phyloP scores from a whole-genome alignment of 2,329 filamentous ascomycete genomes.

The Sclerotinia spermophila region DNA sequence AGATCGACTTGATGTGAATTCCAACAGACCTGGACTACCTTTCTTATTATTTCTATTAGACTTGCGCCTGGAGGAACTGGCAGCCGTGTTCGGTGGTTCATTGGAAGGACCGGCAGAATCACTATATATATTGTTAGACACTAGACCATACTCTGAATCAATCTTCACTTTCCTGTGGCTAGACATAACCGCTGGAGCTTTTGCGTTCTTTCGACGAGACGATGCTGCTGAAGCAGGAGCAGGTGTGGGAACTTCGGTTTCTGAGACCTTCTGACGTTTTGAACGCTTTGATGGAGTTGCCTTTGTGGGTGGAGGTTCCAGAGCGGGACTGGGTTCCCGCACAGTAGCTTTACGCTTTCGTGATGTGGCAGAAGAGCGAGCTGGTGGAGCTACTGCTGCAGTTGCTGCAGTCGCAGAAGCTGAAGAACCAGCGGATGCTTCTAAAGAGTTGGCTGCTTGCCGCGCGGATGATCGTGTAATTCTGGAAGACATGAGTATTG shows the following conservation, averaged over 20 bases:
- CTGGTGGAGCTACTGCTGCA: slow-evolving; percentile 39
- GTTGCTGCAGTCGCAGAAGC: slow-evolving; percentile 43
- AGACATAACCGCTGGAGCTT: slow-evolving; percentile 65
- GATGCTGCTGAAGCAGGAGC: slow-evolving; percentile 40
- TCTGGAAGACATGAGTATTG: slow-evolving; percentile 88
- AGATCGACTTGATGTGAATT: slow-evolving; percentile 39
- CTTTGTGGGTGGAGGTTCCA: slow-evolving; percentile 39
- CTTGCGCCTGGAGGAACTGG: slow-evolving; percentile 67
- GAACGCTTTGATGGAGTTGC: slow-evolving; percentile 53
- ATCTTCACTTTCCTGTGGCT: slow-evolving; percentile 59
- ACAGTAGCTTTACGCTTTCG: slow-evolving; percentile 74
- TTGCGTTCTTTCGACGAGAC: slow-evolving; percentile 57
- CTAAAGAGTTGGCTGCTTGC: slow-evolving; percentile 63
- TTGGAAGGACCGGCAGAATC: slow-evolving; percentile 62
- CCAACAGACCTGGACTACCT: slow-evolving; percentile 46
- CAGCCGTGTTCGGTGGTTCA: slow-evolving; percentile 49
- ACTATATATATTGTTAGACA: slow-evolving; percentile 41
- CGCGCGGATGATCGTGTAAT: slow-evolving; percentile 92
- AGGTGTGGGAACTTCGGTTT: slow-evolving; percentile 40
- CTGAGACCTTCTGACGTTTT: slow-evolving; percentile 67
- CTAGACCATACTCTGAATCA: slow-evolving; percentile 24
- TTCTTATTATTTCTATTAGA: slow-evolving; percentile 67
- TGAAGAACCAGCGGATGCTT: slow-evolving; percentile 37
- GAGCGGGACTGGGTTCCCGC: slow-evolving; percentile 48
- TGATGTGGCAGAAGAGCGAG: slow-evolving; percentile 46